Base-by-base conservation (phyloP, 208 protist species). In the Trypanosoma avium region DNA sequence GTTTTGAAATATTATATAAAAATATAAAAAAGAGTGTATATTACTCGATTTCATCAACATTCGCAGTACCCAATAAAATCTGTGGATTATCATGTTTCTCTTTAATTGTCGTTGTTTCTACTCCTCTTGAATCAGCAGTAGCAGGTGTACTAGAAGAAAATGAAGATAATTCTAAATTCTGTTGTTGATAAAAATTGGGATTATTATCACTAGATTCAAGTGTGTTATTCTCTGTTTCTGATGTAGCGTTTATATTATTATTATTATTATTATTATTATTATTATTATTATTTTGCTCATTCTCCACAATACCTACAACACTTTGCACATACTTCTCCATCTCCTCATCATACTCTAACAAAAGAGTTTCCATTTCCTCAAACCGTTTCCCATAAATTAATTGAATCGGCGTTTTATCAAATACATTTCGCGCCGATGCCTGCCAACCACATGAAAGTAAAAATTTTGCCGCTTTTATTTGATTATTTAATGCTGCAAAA, bases 401-500 rank as follows among this genome's bases (percentile, higher is more conserved):
- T 58, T 95, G 86, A 53, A 93, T 72, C 1, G 90, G 78, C 9
- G 84, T 92, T 36, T 82, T 74, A 32, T 60, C 61, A 62, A 84
- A 84, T 40, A 72, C 60, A 50, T 95, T 95, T 29, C 57, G 55
- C 45, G 76, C 74, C 9, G 71, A 70, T 3, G 77, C 70, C 12
- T 54, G 73, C 86, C 90, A 95, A 30, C 86, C 86, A 12, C 66
- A 61, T 52, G 40, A 43, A 53, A 93, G 60, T 26, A 97, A 79
- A 47, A 70, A 65, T 52, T 73, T 61, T 19, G 85, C 83, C 19
- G 84, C 85, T 13, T 74, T 75, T 10, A 89, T 50, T 54, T 80
- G 79, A 67, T 93, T 91, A 70, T 94, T 94, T 30, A 95, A 75
- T n/a, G 91, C 91, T 17, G 91, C 88, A 62, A 93, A 94, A 55